Evolutionary conservation across 2,329 filamentous ascomycete genomes (phyloP).

Genomic region (Fusarium nodosum): DNA sequence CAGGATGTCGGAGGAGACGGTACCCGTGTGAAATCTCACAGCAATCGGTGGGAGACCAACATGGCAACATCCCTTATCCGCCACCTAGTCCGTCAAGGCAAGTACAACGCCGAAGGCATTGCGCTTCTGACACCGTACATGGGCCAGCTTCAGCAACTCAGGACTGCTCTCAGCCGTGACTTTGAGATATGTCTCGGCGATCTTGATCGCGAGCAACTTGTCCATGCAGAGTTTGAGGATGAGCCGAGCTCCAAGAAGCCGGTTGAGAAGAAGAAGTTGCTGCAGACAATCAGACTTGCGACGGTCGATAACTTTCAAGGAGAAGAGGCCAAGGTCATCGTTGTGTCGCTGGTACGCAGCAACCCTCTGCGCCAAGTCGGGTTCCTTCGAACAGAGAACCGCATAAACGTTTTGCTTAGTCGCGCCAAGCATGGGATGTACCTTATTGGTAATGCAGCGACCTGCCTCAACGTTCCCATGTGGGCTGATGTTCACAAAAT

Average conservation of each 20-base stretch:
- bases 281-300: conserved; percentile 67
- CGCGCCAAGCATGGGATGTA: conserved; percentile 78
- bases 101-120: conserved; percentile 72
- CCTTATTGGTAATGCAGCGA: conserved; percentile 74
- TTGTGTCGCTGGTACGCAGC: conserved; percentile 79
- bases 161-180: conserved; percentile 57
- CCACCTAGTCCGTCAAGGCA: conserved; percentile 75
- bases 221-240: background rate
- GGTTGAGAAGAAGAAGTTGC: conserved; percentile 55
- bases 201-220: conserved; percentile 58
- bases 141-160: conserved; percentile 68
- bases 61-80: conserved; percentile 74
- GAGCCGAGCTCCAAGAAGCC: background rate
- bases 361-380: conserved; percentile 71
- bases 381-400: conserved; percentile 75
- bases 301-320: conserved; percentile 85
- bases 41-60: conserved; percentile 72
- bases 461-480: conserved; percentile 69
- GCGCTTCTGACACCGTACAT: conserved; percentile 77
- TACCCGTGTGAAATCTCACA: conserved; percentile 60
- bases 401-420: conserved; percentile 77
- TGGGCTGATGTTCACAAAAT: conserved; percentile 53
- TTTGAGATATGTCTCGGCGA: conserved; percentile 59
- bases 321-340: conserved; percentile 78
- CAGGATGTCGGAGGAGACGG: conserved; percentile 58